phyloP scores from a whole-genome alignment of 805 yeast species.

The Kluyveromyces starmeri region DNA sequence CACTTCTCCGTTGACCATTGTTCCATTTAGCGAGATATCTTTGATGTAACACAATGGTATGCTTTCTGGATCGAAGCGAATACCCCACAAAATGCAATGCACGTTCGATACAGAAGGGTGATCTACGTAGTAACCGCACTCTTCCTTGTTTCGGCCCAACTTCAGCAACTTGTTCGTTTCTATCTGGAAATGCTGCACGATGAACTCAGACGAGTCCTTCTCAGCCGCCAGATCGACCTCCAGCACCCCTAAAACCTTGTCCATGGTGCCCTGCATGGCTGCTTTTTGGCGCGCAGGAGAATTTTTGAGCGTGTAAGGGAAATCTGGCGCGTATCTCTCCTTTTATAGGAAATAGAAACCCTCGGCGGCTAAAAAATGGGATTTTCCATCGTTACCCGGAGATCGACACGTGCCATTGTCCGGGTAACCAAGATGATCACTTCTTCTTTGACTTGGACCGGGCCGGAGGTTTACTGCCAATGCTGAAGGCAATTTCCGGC shows the following conservation, averaged over 20 bases:
- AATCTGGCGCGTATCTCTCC: too few relatives aligned
- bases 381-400: too few relatives aligned
- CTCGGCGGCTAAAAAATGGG: too few relatives aligned
- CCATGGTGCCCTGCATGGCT: too few relatives aligned
- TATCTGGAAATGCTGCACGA: conserved; percentile 12
- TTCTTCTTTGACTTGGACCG: too few relatives aligned
- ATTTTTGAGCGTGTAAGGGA: too few relatives aligned
- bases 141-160: conserved; percentile 35
- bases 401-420: too few relatives aligned
- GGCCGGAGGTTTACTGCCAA: too few relatives aligned
- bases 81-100: conserved; percentile 43
- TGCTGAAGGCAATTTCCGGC: too few relatives aligned
- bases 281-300: too few relatives aligned
- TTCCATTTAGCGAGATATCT: conserved; percentile 46
- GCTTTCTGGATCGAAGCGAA: conserved; percentile 41
- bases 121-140: conserved; percentile 27
- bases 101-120: conserved; percentile 36
- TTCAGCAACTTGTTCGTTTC: conserved; percentile 30
- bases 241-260: conserved; percentile 1
- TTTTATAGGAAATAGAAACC: too few relatives aligned
- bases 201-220: not conserved
- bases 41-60: conserved; percentile 41
- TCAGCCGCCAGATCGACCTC: not conserved
- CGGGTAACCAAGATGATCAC: too few relatives aligned
- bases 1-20: conserved; percentile 33